Conservation (phyloP, 495 filamentous ascomycete species). For the Clohesyomyces aquaticus region DNA sequence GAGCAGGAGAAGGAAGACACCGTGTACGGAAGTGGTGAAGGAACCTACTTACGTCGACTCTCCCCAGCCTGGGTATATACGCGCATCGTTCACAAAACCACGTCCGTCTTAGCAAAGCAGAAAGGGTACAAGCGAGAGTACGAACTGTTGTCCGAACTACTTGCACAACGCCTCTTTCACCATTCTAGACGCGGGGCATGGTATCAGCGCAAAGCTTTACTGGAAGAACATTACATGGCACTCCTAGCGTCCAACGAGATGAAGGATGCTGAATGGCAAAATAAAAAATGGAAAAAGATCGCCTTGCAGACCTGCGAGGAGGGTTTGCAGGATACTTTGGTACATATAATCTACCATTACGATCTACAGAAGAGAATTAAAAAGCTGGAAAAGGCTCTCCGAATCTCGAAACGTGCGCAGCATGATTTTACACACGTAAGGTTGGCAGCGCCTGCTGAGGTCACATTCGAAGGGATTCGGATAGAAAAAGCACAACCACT, state of each 20-base stretch:
- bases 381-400: slow-evolving; percentile 85
- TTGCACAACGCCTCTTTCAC: slow-evolving; percentile 83
- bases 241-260: slow-evolving; percentile 57
- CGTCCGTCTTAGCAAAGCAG: slow-evolving; percentile 77
- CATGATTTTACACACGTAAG: slow-evolving; percentile 90
- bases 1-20: slow-evolving; percentile 80
- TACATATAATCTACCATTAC: slow-evolving; percentile 90
- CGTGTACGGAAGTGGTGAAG: slow-evolving; percentile 82
- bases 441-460: slow-evolving; percentile 72
- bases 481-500: slow-evolving; percentile 57
- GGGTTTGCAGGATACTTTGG: slow-evolving; percentile 82
- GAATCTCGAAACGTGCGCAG: slow-evolving; percentile 81
- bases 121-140: slow-evolving; percentile 82
- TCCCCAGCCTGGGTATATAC: slow-evolving; percentile 94
- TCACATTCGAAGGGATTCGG: slow-evolving; percentile 74
- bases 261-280: slow-evolving; percentile 64
- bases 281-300: slow-evolving; percentile 80
- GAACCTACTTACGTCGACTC: slow-evolving; percentile 87
- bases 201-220: slow-evolving; percentile 93
- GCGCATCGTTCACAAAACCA: slow-evolving; percentile 85
- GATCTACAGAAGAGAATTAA: slow-evolving; percentile 89
- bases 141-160: slow-evolving; percentile 71
- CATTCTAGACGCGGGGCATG: slow-evolving; percentile 81
- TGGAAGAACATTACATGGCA: slow-evolving; percentile 95
- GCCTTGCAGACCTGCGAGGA: slow-evolving; percentile 83